These are phyloP conservation scores for Chloris gayana DNA, from an alignment of 176 grass and related monocot species.

Conservation along the genomic window DNA sequence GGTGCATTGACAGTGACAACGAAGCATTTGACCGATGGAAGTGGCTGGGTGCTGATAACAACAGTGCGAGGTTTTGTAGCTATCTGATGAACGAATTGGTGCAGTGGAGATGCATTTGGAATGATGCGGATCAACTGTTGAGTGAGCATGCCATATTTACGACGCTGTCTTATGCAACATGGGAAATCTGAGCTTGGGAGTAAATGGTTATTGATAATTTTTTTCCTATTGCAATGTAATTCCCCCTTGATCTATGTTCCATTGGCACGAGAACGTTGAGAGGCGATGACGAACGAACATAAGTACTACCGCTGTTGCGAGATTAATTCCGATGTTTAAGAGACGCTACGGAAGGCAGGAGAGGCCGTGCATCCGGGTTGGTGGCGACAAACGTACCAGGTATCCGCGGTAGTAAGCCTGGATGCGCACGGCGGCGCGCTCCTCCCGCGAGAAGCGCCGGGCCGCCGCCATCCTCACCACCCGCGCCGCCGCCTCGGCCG, in stretches of 20 bases:
- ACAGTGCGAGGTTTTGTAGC: not conserved
- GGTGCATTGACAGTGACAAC: not conserved
- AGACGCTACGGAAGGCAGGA: not conserved
- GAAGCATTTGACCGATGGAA: not conserved
- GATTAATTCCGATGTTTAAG: not conserved
- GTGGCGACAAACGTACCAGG: conserved; percentile 51
- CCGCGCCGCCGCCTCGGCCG: conserved; percentile 58
- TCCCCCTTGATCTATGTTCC: no score
- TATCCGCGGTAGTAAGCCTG: conserved; percentile 82
- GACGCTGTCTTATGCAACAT: no score
- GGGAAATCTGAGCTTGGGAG: no score
- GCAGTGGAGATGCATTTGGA: not conserved
- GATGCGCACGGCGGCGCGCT: conserved; percentile 72
- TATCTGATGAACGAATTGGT: not conserved
- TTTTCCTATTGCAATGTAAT: no score
- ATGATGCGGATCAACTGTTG: not conserved
- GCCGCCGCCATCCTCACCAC: conserved; percentile 62
- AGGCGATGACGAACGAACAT: no score
- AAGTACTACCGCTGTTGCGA: not conserved
- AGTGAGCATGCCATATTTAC: not conserved
- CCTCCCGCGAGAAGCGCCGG: conserved; percentile 49
- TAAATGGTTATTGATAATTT: no score
- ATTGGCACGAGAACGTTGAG: no score
- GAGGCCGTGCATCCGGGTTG: no score
- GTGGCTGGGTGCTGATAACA: not conserved